These are phyloP conservation scores for Rhodotorula taiwanensis DNA, from an alignment of 768 basidiomycete species.

Conservation along the genomic window DNA sequence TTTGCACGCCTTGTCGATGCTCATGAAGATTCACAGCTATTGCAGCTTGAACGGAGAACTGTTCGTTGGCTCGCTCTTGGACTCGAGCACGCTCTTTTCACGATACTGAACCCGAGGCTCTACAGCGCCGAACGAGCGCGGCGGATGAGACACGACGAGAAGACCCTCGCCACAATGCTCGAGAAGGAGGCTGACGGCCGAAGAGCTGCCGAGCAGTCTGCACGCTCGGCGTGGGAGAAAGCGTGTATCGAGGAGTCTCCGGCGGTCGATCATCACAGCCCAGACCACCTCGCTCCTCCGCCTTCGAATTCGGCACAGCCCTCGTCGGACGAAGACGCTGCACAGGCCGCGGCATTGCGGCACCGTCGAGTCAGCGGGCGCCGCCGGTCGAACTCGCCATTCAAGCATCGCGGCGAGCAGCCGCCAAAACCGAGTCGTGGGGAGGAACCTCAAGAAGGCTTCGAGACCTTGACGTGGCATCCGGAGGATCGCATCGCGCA, in stretches of 20 bases:
- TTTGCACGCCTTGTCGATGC: slow-evolving; percentile 55
- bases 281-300: too few relatives aligned
- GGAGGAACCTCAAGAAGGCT: slow-evolving; percentile 4
- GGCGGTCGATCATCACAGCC: background rate
- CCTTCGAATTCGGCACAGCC: background rate
- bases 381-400: slow-evolving; percentile 2
- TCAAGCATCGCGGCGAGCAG: background rate
- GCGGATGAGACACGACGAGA: slow-evolving; percentile 44
- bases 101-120: slow-evolving; percentile 35
- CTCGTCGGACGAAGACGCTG: background rate
- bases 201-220: slow-evolving; percentile 47
- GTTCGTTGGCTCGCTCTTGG: slow-evolving; percentile 42
- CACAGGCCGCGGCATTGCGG: background rate
- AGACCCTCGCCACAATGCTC: slow-evolving; percentile 51
- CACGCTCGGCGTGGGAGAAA: slow-evolving; percentile 17
- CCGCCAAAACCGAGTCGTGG: background rate
- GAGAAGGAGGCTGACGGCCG: slow-evolving; percentile 60
- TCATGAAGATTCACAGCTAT: slow-evolving; percentile 79
- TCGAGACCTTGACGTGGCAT: slow-evolving; percentile 55
- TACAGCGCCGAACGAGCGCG: slow-evolving; percentile 36
- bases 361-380: background rate
- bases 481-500: slow-evolving; percentile 59
- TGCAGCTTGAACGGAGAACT: slow-evolving; percentile 80
- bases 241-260: slow-evolving; percentile 2
- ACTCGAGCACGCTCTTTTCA: slow-evolving; percentile 48